Base-by-base conservation (phyloP, 306 rosid species). In the Casuarina equisetifolia region DNA sequence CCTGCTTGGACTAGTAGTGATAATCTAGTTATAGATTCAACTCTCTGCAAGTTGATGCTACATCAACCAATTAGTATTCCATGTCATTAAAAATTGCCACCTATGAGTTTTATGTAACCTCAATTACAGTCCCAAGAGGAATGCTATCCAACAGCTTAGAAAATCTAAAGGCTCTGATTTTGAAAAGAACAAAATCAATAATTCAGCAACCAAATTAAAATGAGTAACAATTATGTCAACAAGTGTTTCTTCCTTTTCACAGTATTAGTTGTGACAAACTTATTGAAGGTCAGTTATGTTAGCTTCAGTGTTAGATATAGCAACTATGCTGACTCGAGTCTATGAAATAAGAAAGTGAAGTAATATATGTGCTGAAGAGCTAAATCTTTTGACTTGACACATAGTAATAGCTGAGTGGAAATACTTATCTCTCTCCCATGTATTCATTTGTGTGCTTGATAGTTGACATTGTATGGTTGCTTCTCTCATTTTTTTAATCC, bases 401-500 rank as follows among this genome's bases (percentile, higher is more conserved):
- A 1, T 48, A 48, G 11, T 48, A 48, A 48, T 48, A 2, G 51
- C 11, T 10, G 12, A 2, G 51, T 48, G 11, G 51, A 48, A 48
- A 48, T 48, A 48, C 13, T 48, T 48, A 25, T 58, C 15, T 57
- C 15, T 58, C 38, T 51, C 46, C 53, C 8, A 25, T 12, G 36
- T 71, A 49, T 59, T 17, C 61, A 35, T 35, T 49, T 39, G 51
- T 9, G 3, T 66, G 38, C 73, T 9, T 78, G 48, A 12, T 15
- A 62, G 52, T 66, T 44, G 20, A 17, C 35, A 17, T 43, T 38
- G 35, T 64, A 38, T 67, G 9, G 59, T 55, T 68, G 40, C 54
- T 25, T 15, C 55, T 52, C 15, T 70, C 72, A 69, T 66, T 32
- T 78, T 53, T 79, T 40, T 16, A 54, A 25, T 25, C 32, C 71